Evolutionary conservation across 169 alveolate species (phyloP), one percentile per base, ranked within the genome.

Genomic region (Perkinsus olseni): DNA sequence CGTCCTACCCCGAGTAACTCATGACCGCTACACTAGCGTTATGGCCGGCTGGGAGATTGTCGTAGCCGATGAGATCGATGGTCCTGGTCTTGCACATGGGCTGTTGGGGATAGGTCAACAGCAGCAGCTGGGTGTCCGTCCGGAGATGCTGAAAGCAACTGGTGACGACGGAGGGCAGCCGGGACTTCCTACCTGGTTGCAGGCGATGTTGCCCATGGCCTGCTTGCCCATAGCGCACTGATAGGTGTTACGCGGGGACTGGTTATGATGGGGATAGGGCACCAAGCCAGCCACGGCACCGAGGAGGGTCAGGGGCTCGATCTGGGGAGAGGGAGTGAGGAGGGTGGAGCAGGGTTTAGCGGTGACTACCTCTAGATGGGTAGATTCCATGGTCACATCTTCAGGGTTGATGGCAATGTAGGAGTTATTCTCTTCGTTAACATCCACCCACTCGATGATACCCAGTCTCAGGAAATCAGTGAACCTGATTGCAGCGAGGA

Each of bases 191-290:
- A 97, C 95, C 95, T 97, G 99, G 95, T 99, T 99, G 96, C 96
- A 98, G 0, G 99, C 99, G 74, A 99, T 97, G n/a, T 98, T 97
- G 38, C 99, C 99, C 95, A 99, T 98, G 28, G 99, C 99, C 96
- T 99, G 99, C 94, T 99, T 99, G 17, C 99, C 99, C 99, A 99
- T 99, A 24, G 99, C 99, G 95, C 99, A 99, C 95, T 99, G 99
- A 96, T 98, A 99, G 13, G 99, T 99, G 96, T 99, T 99, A 92
- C 99, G 95, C 20, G 99, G 99, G 93, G 99, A 98, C 95, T 99
- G 99, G 96, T 99, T 99, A 96, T 99, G 99, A 96, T 99, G 98
- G 38, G 99, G 99, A 95, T 98, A 99, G 20, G 99, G 99, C 91
- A 99, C 98, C 39, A 99, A 97, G 10, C 99, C 99, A 24, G 99